These are phyloP conservation scores for Coccinonectria pachysandricola DNA, from an alignment of 2,329 filamentous ascomycete species.

Conservation along the genomic window DNA sequence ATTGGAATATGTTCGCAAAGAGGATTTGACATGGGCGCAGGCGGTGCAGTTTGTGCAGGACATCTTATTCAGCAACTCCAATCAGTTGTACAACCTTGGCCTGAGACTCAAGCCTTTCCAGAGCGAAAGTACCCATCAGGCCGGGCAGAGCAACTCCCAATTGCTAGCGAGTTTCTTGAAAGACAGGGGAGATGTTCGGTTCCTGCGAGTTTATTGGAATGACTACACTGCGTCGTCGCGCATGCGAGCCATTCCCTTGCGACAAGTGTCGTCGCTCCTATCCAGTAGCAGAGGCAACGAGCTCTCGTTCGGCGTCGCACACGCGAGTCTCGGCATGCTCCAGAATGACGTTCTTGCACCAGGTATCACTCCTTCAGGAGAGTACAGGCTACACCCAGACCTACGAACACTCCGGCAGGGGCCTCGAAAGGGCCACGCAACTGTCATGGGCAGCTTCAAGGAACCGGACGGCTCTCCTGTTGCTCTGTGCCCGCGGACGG, in stretches of 20 bases:
- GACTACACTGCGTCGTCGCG: constrained; percentile 65
- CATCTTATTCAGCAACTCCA: constrained; percentile 68
- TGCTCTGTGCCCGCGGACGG: constrained; percentile 52
- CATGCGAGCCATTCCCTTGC: constrained; percentile 56
- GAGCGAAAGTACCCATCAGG: background rate
- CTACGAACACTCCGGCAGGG: constrained; percentile 50
- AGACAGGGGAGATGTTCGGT: constrained; percentile 44
- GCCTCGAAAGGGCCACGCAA: constrained; percentile 50
- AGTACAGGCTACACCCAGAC: constrained; percentile 58
- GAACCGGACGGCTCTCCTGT: constrained; percentile 42
- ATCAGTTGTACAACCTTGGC: constrained; percentile 58
- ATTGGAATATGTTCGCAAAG: constrained; percentile 53
- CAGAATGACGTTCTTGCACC: constrained; percentile 53
- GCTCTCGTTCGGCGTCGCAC: constrained; percentile 48
- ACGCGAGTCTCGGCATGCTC: constrained; percentile 54
- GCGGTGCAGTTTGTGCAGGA: constrained; percentile 55
- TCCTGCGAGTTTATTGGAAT: constrained; percentile 65
- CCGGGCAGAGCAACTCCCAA: constrained; percentile 3
- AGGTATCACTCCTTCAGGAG: constrained; percentile 47
- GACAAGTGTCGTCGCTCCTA: constrained; percentile 39
- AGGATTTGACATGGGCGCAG: constrained; percentile 49
- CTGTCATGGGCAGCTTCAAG: constrained; percentile 56
- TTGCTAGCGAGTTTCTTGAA: constrained; percentile 28
- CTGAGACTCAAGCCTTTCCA: constrained; percentile 28
- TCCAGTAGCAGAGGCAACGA: constrained; percentile 32